A percentile compares a stretch with the other conserved stretches of the same genome.
Evolutionary conservation across 768 basidiomycete genomes (phyloP).

Genomic region (Coprinopsis cinerea): DNA sequence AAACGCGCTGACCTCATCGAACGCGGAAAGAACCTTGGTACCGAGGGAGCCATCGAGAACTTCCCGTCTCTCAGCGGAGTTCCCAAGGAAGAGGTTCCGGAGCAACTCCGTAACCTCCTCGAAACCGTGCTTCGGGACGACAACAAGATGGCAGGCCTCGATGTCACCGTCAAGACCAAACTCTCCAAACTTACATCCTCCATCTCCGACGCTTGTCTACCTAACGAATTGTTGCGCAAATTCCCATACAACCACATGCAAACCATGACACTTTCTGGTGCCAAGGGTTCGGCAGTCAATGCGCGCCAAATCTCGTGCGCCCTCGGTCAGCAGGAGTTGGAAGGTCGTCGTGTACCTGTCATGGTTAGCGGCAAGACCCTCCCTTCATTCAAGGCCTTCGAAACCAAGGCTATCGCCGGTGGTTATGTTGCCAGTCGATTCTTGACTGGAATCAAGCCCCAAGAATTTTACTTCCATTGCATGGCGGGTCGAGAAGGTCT

Average conservation of each 20-base stretch:
- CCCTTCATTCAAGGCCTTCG: constrained; percentile 94
- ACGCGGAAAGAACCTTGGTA: constrained; percentile 67
- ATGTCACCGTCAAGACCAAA: constrained; percentile 85
- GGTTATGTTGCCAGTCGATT: constrained; percentile 98
- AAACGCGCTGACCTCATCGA: constrained; percentile 63
- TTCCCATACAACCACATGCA: constrained; percentile 99
- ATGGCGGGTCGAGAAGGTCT: constrained; percentile 99
- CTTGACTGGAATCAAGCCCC: constrained; percentile 95
- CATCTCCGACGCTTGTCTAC: constrained; percentile 84
- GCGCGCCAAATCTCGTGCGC: constrained; percentile 97
- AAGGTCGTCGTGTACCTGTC: constrained; percentile 96
- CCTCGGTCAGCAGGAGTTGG: constrained; percentile 95
- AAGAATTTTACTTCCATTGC: constrained; percentile 99
- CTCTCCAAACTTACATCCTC: constrained; percentile 83
- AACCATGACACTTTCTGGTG: constrained; percentile 95
- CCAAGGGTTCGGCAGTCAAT: constrained; percentile 97
- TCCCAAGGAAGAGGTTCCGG: constrained; percentile 47
- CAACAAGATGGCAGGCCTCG: constrained; percentile 94
- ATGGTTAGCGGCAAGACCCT: constrained; percentile 99
- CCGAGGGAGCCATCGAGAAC: constrained; percentile 84
- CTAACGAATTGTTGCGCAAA: constrained; percentile 78
- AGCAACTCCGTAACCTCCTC: constrained; percentile 59
- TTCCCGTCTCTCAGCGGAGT: constrained; percentile 67
- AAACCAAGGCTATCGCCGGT: constrained; percentile 96
- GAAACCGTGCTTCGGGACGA: constrained; percentile 94